Percentiles rank a stretch among this genome's conserved stretches.
These are phyloP conservation scores for Zygoascus meyerae DNA, from an alignment of 1,139 yeast species.

Conservation along the genomic window DNA sequence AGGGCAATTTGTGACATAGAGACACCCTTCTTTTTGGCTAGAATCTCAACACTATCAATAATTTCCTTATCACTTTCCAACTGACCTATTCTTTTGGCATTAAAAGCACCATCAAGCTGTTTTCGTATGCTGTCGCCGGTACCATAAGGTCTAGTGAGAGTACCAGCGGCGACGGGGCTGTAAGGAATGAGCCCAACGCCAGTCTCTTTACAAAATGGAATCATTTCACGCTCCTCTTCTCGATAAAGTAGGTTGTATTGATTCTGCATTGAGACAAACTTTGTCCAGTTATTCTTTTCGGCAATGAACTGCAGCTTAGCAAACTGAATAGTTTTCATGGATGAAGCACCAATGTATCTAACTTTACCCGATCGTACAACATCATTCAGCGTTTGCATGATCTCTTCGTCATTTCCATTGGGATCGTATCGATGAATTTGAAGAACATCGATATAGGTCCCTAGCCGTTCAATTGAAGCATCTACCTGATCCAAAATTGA, in stretches of 20 bases:
- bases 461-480: slow-evolving; percentile 48
- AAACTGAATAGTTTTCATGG: slow-evolving; percentile 43
- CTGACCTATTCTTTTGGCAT: slow-evolving; percentile 21
- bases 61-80: slow-evolving; percentile 29
- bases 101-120: slow-evolving; percentile 6
- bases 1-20: slow-evolving; percentile 51
- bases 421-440: slow-evolving; percentile 60
- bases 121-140: slow-evolving; percentile 8
- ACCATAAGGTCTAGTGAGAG: slow-evolving; percentile 39
- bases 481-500: slow-evolving; percentile 49
- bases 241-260: slow-evolving; percentile 50
- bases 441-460: slow-evolving; percentile 73
- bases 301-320: slow-evolving; percentile 48
- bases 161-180: slow-evolving; percentile 47
- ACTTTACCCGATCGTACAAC: slow-evolving; percentile 44
- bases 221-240: slow-evolving; percentile 59
- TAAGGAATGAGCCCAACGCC: slow-evolving; percentile 49
- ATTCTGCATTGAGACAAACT: slow-evolving; percentile 56
- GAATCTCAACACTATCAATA: slow-evolving; percentile 46
- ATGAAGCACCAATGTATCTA: slow-evolving; percentile 56
- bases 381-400: slow-evolving; percentile 51
- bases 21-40: slow-evolving; percentile 41
- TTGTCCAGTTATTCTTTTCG: slow-evolving; percentile 48
- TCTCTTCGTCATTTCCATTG: slow-evolving; percentile 43
- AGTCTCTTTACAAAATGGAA: slow-evolving; percentile 45